Conservation (phyloP, 164 flowering plant genomes). For the Annona squamosa region DNA sequence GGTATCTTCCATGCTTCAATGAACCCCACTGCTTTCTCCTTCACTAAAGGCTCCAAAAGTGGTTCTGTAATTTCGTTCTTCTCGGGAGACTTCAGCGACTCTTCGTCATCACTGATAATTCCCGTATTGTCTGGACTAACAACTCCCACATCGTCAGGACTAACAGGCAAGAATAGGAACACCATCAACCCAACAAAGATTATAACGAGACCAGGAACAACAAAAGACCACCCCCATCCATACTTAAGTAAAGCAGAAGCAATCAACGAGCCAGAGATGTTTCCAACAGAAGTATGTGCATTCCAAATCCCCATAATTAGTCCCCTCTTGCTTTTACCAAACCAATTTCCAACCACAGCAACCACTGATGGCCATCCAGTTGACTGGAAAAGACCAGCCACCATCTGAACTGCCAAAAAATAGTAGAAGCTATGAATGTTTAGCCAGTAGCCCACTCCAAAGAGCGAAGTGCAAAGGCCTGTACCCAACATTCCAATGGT, state of each 20-base stretch:
- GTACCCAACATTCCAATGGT: conserved; percentile 91
- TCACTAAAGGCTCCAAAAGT: conserved; percentile 24
- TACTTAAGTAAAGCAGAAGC: conserved; percentile 64
- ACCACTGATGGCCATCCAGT: conserved; percentile 99
- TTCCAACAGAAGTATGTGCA: conserved; percentile 91
- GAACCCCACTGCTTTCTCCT: conserved; percentile 63
- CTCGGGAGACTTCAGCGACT: conserved; percentile 23
- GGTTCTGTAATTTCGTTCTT: conserved; percentile 42
- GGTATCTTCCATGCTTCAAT: conserved; percentile 93
- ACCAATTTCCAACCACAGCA: conserved; percentile 96
- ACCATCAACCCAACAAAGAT: conserved; percentile 47
- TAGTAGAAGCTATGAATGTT: conserved; percentile 64
- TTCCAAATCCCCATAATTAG: conserved; percentile 97
- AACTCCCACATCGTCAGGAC: conserved; percentile 44
- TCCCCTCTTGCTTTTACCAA: conserved; percentile 85
- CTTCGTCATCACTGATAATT: conserved; percentile 38
- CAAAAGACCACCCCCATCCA: conserved; percentile 99
- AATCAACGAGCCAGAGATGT: conserved; percentile 75
- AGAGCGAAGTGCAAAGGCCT: conserved; percentile 71
- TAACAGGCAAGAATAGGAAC: conserved; percentile 63
- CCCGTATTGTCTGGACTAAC: conserved; percentile 71
- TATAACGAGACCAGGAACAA: conserved; percentile 72
- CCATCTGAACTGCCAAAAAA: conserved; percentile 61
- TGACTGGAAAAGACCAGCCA: conserved; percentile 85
- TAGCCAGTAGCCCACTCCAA: conserved; percentile 80